Evolutionary conservation across 202 grass and related monocot genomes (phyloP).

Genomic region (Panicum hallii): DNA sequence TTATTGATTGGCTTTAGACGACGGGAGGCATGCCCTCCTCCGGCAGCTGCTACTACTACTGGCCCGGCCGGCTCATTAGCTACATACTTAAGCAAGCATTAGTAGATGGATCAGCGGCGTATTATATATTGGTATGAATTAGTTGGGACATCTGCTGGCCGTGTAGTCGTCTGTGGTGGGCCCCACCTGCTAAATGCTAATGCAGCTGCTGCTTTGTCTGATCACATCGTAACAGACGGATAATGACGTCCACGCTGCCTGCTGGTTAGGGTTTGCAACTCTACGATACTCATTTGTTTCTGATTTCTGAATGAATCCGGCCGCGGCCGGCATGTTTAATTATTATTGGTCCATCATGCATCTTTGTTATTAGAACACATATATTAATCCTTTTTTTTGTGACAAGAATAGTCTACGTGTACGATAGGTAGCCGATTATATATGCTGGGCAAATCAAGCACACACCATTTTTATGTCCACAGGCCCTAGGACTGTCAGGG

Average conservation of each 20-base stretch:
- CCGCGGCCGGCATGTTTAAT: neutral
- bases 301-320: neutral
- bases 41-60: conserved; percentile 9
- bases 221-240: conserved; percentile 53
- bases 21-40: neutral
- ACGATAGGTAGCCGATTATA: neutral
- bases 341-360: conserved; percentile 19
- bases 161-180: conserved; percentile 19
- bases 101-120: conserved; percentile 43
- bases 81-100: conserved; percentile 21
- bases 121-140: conserved; percentile 40
- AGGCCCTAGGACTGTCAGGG: too few relatives aligned
- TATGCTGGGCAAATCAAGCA: too few relatives aligned
- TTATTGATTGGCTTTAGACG: conserved; percentile 43
- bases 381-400: neutral
- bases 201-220: conserved; percentile 29
- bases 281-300: neutral
- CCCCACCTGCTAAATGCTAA: conserved; percentile 1
- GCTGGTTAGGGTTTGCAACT: conserved; percentile 49
- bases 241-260: conserved; percentile 52
- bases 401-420: neutral
- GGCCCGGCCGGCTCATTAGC: neutral
- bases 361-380: neutral
- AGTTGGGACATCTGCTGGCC: conserved; percentile 43
- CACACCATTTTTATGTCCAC: too few relatives aligned